Evolutionary conservation across 1,284 basidiomycete genomes (phyloP).

Genomic region (Veloporphyrellus conicus): DNA sequence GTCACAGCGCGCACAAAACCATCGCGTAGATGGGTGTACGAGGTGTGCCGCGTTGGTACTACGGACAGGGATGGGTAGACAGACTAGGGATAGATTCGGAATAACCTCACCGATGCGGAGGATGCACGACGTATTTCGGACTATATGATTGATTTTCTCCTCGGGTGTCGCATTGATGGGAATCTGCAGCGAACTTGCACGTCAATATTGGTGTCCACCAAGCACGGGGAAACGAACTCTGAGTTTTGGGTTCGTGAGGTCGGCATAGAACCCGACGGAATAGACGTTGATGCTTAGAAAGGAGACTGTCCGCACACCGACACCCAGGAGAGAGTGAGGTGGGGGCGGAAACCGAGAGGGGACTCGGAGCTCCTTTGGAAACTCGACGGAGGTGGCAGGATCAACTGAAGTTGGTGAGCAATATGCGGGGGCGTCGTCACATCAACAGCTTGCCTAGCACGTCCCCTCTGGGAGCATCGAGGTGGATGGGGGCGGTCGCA

Average conservation of each 20-base stretch:
- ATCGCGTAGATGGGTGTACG: conserved; percentile 79
- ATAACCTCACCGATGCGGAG: conserved; percentile 60
- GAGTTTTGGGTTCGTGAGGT: conserved; percentile 59
- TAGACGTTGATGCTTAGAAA: conserved; percentile 83
- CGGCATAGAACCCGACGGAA: conserved; percentile 82
- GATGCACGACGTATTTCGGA: conserved; percentile 67
- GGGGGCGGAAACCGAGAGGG: conserved; percentile 59
- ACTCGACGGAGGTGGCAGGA: conserved; percentile 65
- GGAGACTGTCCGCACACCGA: conserved; percentile 81
- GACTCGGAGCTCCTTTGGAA: conserved; percentile 60
- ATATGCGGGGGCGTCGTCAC: not conserved
- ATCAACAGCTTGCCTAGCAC: conserved; percentile 20
- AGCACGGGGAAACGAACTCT: conserved; percentile 39
- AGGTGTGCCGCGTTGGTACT: conserved; percentile 82
- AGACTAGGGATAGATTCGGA: not conserved
- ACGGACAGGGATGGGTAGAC: conserved; percentile 1
- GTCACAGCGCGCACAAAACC: conserved; percentile 79
- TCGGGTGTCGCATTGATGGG: conserved; percentile 50
- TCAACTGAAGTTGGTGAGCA: conserved; percentile 42
- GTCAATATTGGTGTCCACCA: not conserved
- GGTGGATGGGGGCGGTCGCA: conserved; percentile 29
- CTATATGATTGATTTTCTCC: conserved; percentile 65
- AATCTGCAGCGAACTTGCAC: conserved; percentile 32
- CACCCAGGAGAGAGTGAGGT: conserved; percentile 66
- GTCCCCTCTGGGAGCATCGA: conserved; percentile 36